Evolutionary conservation across 768 basidiomycete species (phyloP).

Genomic region (Leccinum disarticulatum): DNA sequence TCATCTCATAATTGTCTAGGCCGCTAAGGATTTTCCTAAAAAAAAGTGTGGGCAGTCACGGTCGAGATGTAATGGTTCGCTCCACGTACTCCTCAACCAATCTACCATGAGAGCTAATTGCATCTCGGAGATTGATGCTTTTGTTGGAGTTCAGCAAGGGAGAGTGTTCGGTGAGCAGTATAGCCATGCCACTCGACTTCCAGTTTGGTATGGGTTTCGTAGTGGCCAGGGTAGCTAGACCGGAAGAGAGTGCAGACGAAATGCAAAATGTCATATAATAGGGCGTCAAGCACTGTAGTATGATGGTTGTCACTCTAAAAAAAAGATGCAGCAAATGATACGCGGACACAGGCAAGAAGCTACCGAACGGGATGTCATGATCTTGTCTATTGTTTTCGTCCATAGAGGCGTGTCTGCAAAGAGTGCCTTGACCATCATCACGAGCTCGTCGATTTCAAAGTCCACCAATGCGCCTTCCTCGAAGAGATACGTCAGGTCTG

Average conservation of each 20-base stretch:
- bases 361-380: conserved; percentile 53
- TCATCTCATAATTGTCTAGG: no score
- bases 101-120: no score
- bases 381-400: conserved; percentile 76
- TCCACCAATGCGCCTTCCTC: conserved; percentile 90
- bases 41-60: no score
- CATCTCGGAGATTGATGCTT: no score
- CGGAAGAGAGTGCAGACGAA: background rate
- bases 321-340: conserved; percentile 5
- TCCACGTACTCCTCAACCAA: no score
- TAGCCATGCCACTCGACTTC: no score
- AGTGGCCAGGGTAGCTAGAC: no score
- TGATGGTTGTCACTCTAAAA: background rate
- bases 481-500: conserved; percentile 89
- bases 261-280: conserved; percentile 11
- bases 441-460: conserved; percentile 82
- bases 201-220: no score
- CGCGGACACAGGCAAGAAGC: background rate
- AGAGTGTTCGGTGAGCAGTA: no score
- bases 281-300: background rate
- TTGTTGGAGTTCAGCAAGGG: no score
- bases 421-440: conserved; percentile 76
- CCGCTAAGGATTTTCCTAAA: no score
- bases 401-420: conserved; percentile 87
- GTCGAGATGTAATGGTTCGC: no score